Conservation (phyloP, 1,139 yeast species). For the Kurtzmaniella quercitrusa region DNA sequence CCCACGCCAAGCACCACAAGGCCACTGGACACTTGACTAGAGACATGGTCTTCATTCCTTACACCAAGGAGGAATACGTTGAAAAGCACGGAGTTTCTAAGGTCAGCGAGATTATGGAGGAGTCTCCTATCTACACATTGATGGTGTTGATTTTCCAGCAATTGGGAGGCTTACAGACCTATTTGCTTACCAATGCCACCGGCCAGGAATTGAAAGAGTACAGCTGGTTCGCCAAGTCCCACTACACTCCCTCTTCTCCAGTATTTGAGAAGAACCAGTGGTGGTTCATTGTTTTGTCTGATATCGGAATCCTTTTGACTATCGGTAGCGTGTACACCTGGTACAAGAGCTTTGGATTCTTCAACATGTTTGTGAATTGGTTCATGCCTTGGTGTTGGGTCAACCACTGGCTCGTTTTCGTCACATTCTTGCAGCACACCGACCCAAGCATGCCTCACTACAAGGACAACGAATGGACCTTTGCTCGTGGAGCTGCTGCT, state of each 20-base stretch:
- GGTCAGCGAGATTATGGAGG: conserved; percentile 61
- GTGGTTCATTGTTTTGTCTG: conserved; percentile 67
- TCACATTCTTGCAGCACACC: conserved; percentile 81
- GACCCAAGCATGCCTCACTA: conserved; percentile 81
- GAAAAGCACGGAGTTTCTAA: conserved; percentile 33
- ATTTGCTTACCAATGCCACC: conserved; percentile 68
- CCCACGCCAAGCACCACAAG: conserved; percentile 84
- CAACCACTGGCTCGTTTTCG: conserved; percentile 87
- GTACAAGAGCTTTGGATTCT: conserved; percentile 58
- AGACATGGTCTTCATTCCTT: conserved; percentile 82
- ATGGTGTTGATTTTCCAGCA: conserved; percentile 60
- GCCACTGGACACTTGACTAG: conserved; percentile 78
- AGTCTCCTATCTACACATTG: conserved; percentile 66
- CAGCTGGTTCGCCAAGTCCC: conserved; percentile 45
- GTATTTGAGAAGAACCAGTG: conserved; percentile 67
- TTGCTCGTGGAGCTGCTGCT: conserved; percentile 86
- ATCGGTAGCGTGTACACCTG: conserved; percentile 56
- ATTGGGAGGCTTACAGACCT: conserved; percentile 68
- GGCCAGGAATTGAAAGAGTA: conserved; percentile 64
- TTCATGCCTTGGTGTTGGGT: conserved; percentile 75
- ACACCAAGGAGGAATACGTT: conserved; percentile 54
- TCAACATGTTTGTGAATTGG: conserved; percentile 67
- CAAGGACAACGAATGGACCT: conserved; percentile 70
- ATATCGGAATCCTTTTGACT: conserved; percentile 62
- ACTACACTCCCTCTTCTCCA: conserved; percentile 71